Evolutionary conservation across 2,329 filamentous ascomycete species (phyloP).

Genomic region (Penicillium carneum): DNA sequence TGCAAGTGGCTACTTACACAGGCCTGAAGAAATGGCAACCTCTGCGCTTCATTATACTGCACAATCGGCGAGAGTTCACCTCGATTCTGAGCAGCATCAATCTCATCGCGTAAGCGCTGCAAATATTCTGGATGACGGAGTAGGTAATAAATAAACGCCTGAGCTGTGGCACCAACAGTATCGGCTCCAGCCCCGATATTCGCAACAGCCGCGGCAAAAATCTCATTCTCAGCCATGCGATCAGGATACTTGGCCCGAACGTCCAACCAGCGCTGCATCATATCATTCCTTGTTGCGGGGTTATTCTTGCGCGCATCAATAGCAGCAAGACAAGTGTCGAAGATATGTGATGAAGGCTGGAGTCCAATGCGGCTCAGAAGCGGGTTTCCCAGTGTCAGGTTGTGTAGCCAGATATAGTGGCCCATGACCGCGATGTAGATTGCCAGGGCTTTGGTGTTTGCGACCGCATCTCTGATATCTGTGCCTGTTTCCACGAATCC

Average conservation of each 20-base stretch:
- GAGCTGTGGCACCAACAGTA: constrained; percentile 47
- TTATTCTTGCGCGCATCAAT: constrained; percentile 46
- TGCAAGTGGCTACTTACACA: constrained; percentile 31
- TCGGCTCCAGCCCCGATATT: constrained; percentile 52
- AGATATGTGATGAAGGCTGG: constrained; percentile 49
- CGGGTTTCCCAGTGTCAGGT: constrained; percentile 49
- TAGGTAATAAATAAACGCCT: constrained; percentile 49
- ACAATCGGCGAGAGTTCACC: constrained; percentile 34
- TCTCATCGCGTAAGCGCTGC: constrained; percentile 30
- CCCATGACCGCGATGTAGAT: constrained; percentile 46
- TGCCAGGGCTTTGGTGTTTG: constrained; percentile 43
- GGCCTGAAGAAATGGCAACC: constrained; percentile 48
- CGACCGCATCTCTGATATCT: constrained; percentile 49
- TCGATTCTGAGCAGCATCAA: constrained; percentile 32
- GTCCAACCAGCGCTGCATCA: constrained; percentile 49
- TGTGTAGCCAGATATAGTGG: constrained; percentile 47
- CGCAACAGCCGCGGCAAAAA: constrained; percentile 45
- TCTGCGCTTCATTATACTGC: constrained; percentile 40
- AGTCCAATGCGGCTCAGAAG: constrained; percentile 47
- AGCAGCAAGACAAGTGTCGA: constrained; percentile 46
- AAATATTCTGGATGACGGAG: constrained; percentile 37
- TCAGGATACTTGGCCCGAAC: constrained; percentile 45
- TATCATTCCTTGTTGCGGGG: constrained; percentile 43
- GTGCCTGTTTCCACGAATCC: constrained; percentile 44
- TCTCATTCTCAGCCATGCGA: constrained; percentile 44